Percentiles rank a stretch among this genome's conserved stretches.
These are phyloP conservation scores for Trametes cubensis DNA, from an alignment of 768 basidiomycete species.

Conservation along the genomic window DNA sequence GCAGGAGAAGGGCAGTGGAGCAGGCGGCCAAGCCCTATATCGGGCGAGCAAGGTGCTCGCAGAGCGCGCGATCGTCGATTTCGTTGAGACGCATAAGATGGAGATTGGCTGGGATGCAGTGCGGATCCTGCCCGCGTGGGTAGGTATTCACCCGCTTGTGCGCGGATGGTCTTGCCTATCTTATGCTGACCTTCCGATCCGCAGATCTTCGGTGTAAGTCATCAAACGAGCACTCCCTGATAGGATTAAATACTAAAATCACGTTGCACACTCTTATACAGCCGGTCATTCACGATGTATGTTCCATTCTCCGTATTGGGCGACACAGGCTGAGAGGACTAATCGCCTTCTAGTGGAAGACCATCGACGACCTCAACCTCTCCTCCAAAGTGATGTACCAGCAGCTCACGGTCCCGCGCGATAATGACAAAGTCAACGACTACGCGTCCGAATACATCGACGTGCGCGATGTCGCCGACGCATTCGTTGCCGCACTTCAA, in stretches of 20 bases:
- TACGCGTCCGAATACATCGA: slow-evolving; percentile 30
- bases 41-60: slow-evolving; percentile 39
- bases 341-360: not conserved
- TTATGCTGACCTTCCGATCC: slow-evolving; percentile 24
- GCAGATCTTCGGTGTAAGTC: slow-evolving; percentile 14
- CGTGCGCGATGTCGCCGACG: slow-evolving; percentile 39
- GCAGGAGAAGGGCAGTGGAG: slow-evolving; percentile 37
- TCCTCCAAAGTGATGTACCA: slow-evolving; percentile 35
- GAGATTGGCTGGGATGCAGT: slow-evolving; percentile 15
- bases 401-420: slow-evolving; percentile 42
- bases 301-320: not conserved
- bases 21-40: slow-evolving; percentile 33
- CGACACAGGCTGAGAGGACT: no score
- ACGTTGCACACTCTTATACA: not conserved
- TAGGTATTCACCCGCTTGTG: slow-evolving; percentile 23
- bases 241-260: not conserved
- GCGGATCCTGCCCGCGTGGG: slow-evolving; percentile 28
- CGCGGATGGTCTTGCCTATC: slow-evolving; percentile 27
- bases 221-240: not conserved
- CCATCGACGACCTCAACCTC: slow-evolving; percentile 12
- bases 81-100: slow-evolving; percentile 6
- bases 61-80: slow-evolving; percentile 29
- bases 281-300: slow-evolving; percentile 11
- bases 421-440: slow-evolving; percentile 38
- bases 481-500: slow-evolving; percentile 35